Percentiles rank a stretch among this genome's conserved stretches.
Conservation (phyloP, 768 basidiomycete species). For the Panaeolus cyanescens region DNA sequence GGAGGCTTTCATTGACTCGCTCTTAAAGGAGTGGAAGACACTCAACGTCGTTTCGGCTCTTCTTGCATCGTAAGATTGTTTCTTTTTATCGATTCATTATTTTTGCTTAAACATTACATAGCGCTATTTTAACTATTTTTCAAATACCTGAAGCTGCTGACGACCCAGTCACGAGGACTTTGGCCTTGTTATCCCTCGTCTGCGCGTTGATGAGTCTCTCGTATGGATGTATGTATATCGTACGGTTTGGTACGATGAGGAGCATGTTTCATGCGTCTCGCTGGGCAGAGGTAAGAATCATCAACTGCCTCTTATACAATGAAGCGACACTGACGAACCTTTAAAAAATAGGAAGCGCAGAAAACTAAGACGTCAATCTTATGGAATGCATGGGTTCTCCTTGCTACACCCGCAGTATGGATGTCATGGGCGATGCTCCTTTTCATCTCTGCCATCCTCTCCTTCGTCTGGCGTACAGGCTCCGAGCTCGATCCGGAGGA, state of each 20-base stretch:
- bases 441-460: conserved; percentile 62
- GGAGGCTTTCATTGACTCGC: conserved; percentile 71
- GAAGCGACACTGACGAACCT: neutral
- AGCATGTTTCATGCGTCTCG: conserved; percentile 70
- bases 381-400: conserved; percentile 39
- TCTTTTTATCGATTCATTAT: neutral
- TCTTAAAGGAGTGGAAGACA: conserved; percentile 78
- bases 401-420: conserved; percentile 64
- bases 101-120: conserved; percentile 20
- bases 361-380: conserved; percentile 32
- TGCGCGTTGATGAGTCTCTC: conserved; percentile 71
- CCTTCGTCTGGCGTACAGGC: conserved; percentile 74
- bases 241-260: conserved; percentile 72
- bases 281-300: conserved; percentile 63
- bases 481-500: conserved; percentile 39
- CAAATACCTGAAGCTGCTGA: conserved; percentile 54
- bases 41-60: conserved; percentile 73
- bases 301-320: neutral
- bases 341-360: conserved; percentile 53
- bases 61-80: conserved; percentile 39
- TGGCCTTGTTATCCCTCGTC: conserved; percentile 63
- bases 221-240: conserved; percentile 74
- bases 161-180: conserved; percentile 64
- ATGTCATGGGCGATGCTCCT: conserved; percentile 75
- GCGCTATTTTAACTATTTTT: conserved; percentile 71